These are phyloP conservation scores for Zygosaccharomyces pseudobailii DNA, from an alignment of 1,139 yeast genomes.

Conservation along the genomic window DNA sequence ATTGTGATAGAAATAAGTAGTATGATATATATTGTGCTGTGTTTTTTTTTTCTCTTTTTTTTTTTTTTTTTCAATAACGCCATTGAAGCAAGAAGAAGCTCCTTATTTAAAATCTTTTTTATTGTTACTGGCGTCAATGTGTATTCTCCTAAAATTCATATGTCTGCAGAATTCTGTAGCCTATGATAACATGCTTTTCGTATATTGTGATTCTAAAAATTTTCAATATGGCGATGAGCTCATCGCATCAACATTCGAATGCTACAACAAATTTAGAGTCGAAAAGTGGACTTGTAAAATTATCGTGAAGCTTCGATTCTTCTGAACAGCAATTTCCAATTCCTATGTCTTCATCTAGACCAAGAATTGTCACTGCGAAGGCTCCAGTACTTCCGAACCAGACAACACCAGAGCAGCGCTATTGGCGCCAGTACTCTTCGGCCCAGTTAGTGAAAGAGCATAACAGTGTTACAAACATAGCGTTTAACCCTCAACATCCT, in stretches of 20 bases:
- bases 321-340: background rate
- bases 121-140: too few species aligned
- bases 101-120: too few species aligned
- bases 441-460: slow-evolving; percentile 92
- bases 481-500: slow-evolving; percentile 82
- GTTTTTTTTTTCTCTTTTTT: too few species aligned
- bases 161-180: too few species aligned
- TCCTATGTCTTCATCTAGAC: slow-evolving; percentile 73
- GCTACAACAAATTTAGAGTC: background rate
- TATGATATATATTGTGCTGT: too few species aligned
- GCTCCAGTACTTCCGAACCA: slow-evolving; percentile 77
- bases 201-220: slow-evolving; percentile 1
- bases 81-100: too few species aligned
- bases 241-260: background rate
- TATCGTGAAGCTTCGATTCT: background rate
- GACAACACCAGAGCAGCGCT: slow-evolving; percentile 89
- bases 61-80: too few species aligned
- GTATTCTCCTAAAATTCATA: too few species aligned
- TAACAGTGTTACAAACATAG: slow-evolving; percentile 81
- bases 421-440: slow-evolving; percentile 75
- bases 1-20: too few species aligned
- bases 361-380: slow-evolving; percentile 63
- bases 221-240: slow-evolving; percentile 4
- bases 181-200: background rate
- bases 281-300: background rate